These are phyloP conservation scores for Gossypium arboreum DNA, from an alignment of 345 rosid species.

Conservation along the genomic window DNA sequence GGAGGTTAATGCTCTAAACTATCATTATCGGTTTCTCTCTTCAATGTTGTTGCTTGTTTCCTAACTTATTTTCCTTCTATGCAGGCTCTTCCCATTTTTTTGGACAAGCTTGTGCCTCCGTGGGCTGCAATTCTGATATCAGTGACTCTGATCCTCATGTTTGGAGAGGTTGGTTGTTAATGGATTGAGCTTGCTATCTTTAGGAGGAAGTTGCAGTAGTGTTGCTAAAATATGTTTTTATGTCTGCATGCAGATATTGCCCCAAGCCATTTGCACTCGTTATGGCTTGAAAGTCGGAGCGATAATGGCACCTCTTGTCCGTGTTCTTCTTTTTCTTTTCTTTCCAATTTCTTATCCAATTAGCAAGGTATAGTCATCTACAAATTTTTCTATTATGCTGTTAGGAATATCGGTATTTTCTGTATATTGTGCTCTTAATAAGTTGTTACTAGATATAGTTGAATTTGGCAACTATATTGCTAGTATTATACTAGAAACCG, in stretches of 20 bases:
- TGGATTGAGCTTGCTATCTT: background rate
- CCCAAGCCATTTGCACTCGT: constrained; percentile 89
- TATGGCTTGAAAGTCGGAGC: constrained; percentile 95
- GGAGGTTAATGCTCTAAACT: constrained; percentile 53
- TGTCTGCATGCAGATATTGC: constrained; percentile 59
- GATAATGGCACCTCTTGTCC: constrained; percentile 73
- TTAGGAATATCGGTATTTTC: background rate
- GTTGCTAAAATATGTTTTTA: constrained; percentile 9
- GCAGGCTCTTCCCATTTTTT: constrained; percentile 80
- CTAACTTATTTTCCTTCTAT: constrained; percentile 7
- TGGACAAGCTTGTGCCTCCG: constrained; percentile 81
- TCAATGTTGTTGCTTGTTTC: background rate
- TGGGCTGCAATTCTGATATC: constrained; percentile 77
- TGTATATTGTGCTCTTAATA: background rate
- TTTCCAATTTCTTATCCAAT: constrained; percentile 87
- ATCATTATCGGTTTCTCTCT: background rate
- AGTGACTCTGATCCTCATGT: constrained; percentile 74
- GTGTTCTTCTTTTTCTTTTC: constrained; percentile 65
- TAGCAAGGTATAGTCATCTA: constrained; percentile 58
- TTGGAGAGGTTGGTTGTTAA: constrained; percentile 67
- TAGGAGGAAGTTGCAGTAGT: background rate
- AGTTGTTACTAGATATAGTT: background rate
- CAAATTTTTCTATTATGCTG: background rate
- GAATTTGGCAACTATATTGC: background rate
- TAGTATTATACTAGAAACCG: background rate